Conservation (phyloP, 2,329 filamentous ascomycete genomes). For the Hirsutella minnesotensis region DNA sequence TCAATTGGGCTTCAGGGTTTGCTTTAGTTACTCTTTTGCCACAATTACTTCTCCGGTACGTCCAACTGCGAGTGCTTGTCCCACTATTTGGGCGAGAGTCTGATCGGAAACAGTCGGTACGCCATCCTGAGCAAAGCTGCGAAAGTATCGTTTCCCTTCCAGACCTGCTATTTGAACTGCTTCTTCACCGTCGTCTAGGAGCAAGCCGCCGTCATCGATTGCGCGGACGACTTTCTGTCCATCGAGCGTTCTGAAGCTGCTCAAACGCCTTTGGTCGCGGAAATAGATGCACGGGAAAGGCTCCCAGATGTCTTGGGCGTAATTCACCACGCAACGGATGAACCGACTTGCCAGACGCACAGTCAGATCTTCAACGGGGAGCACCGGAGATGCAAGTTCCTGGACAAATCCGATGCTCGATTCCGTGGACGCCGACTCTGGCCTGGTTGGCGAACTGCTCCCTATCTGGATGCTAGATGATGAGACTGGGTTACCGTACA, state of each 20-base stretch:
- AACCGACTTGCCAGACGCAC: background rate
- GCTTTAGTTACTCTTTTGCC: background rate
- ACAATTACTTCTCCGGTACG: background rate
- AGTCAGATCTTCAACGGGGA: background rate
- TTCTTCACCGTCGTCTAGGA: background rate
- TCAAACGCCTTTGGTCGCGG: background rate
- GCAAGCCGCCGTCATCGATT: background rate
- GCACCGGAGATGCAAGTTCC: too few relatives aligned
- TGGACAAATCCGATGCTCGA: too few relatives aligned
- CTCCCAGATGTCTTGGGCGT: background rate
- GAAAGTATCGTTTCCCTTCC: background rate
- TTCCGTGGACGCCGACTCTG: too few relatives aligned
- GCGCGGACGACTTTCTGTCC: background rate
- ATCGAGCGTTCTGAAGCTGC: background rate
- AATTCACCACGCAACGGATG: background rate
- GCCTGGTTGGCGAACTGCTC: too few relatives aligned
- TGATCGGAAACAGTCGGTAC: background rate
- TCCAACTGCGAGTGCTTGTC: background rate
- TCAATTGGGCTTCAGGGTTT: background rate
- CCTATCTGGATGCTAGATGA: too few relatives aligned
- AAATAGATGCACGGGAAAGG: background rate
- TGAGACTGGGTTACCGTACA: too few relatives aligned
- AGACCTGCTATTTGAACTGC: background rate
- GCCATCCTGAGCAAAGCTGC: background rate
- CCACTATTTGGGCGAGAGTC: background rate